Base-by-base conservation (phyloP, 495 filamentous ascomycete species). In the Neurospora sp. region DNA sequence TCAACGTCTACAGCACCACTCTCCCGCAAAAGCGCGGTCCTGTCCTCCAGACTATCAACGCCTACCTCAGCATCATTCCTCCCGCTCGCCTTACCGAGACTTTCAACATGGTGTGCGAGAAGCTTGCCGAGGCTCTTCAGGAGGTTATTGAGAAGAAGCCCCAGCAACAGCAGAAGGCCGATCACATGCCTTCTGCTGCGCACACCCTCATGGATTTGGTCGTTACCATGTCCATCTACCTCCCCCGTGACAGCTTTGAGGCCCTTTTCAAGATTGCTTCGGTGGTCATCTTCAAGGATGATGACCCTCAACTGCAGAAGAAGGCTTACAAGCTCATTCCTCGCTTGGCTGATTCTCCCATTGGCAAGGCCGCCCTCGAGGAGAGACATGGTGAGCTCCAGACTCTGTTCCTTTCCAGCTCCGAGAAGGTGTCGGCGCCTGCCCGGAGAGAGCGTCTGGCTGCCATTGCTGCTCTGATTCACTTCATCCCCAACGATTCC, bases 241-340 rank as follows among this genome's bases (percentile, higher is more conserved):
- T 99, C 27, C 94, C 96, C 4, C 86, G 92, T 16, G 88, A 92
- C 48, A 93, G 92, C 81, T 97, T 96, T 76, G 83, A 87, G 40
- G 86, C 88, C 31, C 88, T 99, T 4, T 97, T 98, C 82, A 87
- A 86, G 73, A 92, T 98, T 74, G 92, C 95, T 6, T 86, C 93
- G 0, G 85, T 91, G 14, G 91, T 97, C 70, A 88, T 98, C 72
- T 89, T 90, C 76, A 90, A 89, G 75, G 82, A 88, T 69, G 86
- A 90, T 41, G 96, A 98, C 75, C 92, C 96, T 37, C 95, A 98
- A 78, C 86, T 99, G n/a, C 94, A 98, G 81, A 99, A 99, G 88
- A 99, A 99, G 83, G 95, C 96, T 4, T 99, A 98, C 86, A 98
- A 98, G 82, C 86, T 99, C 69, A 93, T 99, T 71, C 95, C 96